A percentile compares a stretch with the other conserved stretches of the same genome.
These are phyloP conservation scores for Starmerella sirachaensis DNA, from an alignment of 805 yeast species.

Conservation along the genomic window DNA sequence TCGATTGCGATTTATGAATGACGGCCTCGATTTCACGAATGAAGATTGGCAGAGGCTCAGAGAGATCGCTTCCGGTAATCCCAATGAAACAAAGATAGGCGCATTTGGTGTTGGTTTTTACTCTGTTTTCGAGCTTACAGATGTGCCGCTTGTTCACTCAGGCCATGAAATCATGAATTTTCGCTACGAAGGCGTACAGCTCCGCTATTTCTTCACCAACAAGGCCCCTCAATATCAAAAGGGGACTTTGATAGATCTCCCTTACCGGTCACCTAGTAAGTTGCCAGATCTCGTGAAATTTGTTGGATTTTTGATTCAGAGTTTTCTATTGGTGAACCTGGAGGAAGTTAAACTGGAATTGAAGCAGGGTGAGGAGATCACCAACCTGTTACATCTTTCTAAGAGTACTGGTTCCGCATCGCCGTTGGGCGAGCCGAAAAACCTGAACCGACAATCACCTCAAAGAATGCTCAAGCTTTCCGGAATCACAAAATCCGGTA, in stretches of 20 bases:
- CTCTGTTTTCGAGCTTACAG: conserved; percentile 68
- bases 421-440: conserved; percentile 21
- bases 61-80: conserved; percentile 35
- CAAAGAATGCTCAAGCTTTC: conserved; percentile 23
- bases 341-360: conserved; percentile 22
- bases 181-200: conserved; percentile 31
- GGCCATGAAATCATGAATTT: conserved; percentile 30
- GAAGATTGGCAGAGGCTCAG: conserved; percentile 32
- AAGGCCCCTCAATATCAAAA: conserved; percentile 18
- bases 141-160: conserved; percentile 57
- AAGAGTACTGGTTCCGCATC: conserved; percentile 23
- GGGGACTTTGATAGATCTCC: conserved; percentile 32
- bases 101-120: conserved; percentile 45
- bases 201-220: conserved; percentile 25
- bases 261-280: conserved; percentile 24
- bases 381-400: conserved; percentile 22
- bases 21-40: conserved; percentile 28
- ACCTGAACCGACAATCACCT: conserved; percentile 22
- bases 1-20: conserved; percentile 23
- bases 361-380: conserved; percentile 21
- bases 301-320: conserved; percentile 31
- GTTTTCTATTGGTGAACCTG: conserved; percentile 29
- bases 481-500: conserved; percentile 20
- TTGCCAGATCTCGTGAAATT: conserved; percentile 29
- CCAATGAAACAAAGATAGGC: conserved; percentile 34